Evolutionary conservation across 352 stramenopile genomes (phyloP), one percentile per base, ranked within the genome.

Genomic region (Phytophthora rubi): DNA sequence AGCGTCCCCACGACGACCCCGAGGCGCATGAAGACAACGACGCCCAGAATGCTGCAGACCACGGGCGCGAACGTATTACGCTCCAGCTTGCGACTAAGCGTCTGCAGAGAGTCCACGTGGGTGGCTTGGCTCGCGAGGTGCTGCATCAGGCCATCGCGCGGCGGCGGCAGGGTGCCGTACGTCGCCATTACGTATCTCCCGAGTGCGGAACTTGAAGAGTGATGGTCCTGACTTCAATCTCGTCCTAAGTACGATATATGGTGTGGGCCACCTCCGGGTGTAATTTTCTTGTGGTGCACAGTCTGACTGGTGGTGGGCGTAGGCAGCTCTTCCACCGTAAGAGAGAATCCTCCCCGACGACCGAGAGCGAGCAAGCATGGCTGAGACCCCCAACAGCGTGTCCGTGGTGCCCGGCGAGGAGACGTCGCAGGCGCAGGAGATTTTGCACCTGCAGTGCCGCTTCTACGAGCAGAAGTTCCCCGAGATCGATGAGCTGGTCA

Each of bases 401-500:
- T 53, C 48, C 33, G 59, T 71, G n/a, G 54, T 72, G 28, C 56
- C 59, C 21, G 57, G 57, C 21, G 84, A 92, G 59, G 83, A 91
- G 52, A 76, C 59, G 72, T 75, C 61, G 72, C 75, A 77, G 74
- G 75, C 72, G 55, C 73, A 82, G 55, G 89, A 96, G 73, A 88
- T 95, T 51, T 70, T 95, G 60, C 83, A 86, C 70, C 73, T 95
- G 54, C 86, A 95, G 63, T 95, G 87, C 79, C 89, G 93, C 62
- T 98, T 97, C 79, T 98, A 98, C 71, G 91, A 98, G 78, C 86
- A 97, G 56, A 83, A 89, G 47, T 98, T 94, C 80, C 98, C 98
- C 7, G 97, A 99, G 79, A 97, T 99, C 62, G 98, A 99, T 79
- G 97, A 98, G 66, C 88, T 99, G 44, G 98, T 99, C 45, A 96